These are phyloP conservation scores for Letharia columbiana DNA, from an alignment of 495 filamentous ascomycete genomes.

Conservation along the genomic window DNA sequence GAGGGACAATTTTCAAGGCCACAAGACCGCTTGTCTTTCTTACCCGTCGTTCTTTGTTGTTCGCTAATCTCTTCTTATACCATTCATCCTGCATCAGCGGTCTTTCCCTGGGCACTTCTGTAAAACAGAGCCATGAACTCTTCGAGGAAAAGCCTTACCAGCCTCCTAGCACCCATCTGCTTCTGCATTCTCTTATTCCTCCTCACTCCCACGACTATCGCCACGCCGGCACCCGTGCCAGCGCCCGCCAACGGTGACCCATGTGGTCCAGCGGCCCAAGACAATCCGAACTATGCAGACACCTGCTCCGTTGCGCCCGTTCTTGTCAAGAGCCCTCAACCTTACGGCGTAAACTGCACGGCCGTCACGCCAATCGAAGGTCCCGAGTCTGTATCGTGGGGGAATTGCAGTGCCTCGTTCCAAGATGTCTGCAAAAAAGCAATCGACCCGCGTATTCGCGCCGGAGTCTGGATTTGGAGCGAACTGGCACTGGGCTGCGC, in stretches of 20 bases:
- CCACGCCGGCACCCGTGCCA: conserved; percentile 2
- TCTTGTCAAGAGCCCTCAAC: background rate
- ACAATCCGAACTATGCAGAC: background rate
- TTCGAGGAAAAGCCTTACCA: background rate
- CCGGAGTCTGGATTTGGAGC: background rate
- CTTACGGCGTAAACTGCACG: conserved; percentile 4
- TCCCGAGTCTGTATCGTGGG: background rate
- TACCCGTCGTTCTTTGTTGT: background rate
- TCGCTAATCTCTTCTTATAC: background rate
- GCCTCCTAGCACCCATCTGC: background rate
- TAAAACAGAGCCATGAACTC: background rate
- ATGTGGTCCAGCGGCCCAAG: background rate
- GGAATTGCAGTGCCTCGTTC: background rate
- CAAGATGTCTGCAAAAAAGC: background rate
- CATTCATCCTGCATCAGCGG: background rate
- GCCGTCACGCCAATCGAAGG: background rate
- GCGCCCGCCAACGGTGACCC: conserved; percentile 7
- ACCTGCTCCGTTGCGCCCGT: conserved; percentile 1
- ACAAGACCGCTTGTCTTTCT: background rate
- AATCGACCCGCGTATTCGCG: background rate
- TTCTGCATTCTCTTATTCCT: background rate
- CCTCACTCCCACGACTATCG: background rate
- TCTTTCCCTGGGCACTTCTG: background rate
- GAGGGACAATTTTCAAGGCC: background rate
- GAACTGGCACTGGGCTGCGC: background rate